Evolutionary conservation across 192 early-diverging fungal genomes (phyloP).

Genomic region (Backusella macrospora): DNA sequence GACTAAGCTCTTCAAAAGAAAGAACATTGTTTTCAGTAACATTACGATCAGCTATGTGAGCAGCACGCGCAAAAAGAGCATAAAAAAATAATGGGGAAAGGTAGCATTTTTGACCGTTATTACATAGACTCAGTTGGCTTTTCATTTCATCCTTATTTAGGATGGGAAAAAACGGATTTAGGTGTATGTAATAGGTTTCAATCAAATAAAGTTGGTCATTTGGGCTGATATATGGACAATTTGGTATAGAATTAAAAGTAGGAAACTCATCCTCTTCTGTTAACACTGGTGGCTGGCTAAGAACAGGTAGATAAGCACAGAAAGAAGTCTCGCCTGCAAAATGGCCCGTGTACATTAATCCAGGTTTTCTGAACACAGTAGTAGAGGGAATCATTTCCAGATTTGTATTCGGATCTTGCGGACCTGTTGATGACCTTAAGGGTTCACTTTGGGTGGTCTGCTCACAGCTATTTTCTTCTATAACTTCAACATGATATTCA

Average conservation of each 20-base stretch:
- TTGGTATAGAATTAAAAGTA: not conserved
- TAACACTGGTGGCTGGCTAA: not conserved
- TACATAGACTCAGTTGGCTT: conserved; percentile 11
- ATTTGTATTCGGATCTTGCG: not conserved
- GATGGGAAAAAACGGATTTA: conserved; percentile 43
- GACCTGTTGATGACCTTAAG: not conserved
- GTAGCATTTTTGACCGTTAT: not conserved
- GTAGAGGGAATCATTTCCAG: not conserved
- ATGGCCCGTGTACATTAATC: conserved; percentile 16
- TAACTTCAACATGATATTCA: not conserved
- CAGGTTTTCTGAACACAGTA: conserved; percentile 14
- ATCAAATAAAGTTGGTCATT: conserved; percentile 34
- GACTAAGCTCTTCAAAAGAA: not conserved
- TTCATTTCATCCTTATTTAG: conserved; percentile 32
- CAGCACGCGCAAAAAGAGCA: conserved; percentile 37
- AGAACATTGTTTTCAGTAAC: not conserved
- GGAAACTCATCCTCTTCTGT: conserved; percentile 8
- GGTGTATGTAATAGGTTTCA: conserved; percentile 38
- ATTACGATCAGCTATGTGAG: conserved; percentile 29
- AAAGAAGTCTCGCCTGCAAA: conserved; percentile 27
- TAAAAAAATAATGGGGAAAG: conserved; percentile 31
- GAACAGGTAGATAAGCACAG: conserved; percentile 14
- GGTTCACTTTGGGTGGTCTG: not conserved
- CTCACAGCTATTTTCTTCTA: not conserved
- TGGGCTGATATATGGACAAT: conserved; percentile 15